Evolutionary conservation across 2,329 filamentous ascomycete genomes (phyloP).

Genomic region (Penicillium crustosum): DNA sequence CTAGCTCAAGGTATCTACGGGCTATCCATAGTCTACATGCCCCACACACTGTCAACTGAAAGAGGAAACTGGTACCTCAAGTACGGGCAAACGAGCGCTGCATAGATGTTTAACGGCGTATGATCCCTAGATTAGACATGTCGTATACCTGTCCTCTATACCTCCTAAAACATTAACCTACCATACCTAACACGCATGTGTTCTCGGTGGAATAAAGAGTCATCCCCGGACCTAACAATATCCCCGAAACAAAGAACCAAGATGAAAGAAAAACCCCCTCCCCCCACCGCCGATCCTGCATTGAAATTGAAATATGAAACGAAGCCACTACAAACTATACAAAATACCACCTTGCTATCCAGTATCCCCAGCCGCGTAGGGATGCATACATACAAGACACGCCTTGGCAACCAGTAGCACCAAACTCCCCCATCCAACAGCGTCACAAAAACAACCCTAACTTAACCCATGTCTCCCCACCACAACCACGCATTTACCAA

Average conservation of each 20-base stretch:
- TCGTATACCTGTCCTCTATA: background rate
- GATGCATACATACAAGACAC: background rate
- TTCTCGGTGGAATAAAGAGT: background rate
- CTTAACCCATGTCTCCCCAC: background rate
- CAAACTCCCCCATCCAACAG: constrained; percentile 2
- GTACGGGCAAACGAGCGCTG: background rate
- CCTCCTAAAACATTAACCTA: background rate
- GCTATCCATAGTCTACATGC: background rate
- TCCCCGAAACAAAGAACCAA: background rate
- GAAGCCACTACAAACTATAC: background rate
- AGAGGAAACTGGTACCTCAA: background rate
- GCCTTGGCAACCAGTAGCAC: background rate
- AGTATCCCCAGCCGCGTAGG: background rate
- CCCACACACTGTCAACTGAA: background rate
- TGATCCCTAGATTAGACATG: background rate
- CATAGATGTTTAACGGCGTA: background rate
- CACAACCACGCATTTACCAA: background rate
- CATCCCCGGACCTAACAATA: background rate
- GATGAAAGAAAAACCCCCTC: background rate
- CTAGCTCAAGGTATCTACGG: background rate
- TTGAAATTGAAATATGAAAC: background rate
- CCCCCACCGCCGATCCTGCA: background rate
- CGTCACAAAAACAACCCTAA: background rate
- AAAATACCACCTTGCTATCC: background rate
- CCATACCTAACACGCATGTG: background rate